Percentiles rank a stretch among this genome's conserved stretches.
Evolutionary conservation across 2,329 filamentous ascomycete species (phyloP).

Genomic region (Fonsecaea nubica): DNA sequence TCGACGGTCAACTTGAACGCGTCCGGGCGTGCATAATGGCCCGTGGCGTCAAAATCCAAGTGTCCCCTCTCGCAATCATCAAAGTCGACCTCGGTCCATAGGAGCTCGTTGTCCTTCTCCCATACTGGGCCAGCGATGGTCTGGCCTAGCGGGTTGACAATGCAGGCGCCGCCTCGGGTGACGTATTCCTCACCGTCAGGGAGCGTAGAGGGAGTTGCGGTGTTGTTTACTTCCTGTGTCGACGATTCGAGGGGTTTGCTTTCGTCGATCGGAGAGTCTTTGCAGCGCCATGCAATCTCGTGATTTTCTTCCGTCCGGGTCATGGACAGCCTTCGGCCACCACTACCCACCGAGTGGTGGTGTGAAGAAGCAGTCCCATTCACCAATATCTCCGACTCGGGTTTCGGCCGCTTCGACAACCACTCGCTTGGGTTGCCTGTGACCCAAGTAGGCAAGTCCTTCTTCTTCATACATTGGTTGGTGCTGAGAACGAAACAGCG

Average conservation of each 20-base stretch:
- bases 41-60: slow-evolving; percentile 81
- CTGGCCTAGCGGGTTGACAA: slow-evolving; percentile 80
- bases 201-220: neutral
- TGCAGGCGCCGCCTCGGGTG: slow-evolving; percentile 79
- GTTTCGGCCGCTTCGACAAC: slow-evolving; percentile 5
- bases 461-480: slow-evolving; percentile 76
- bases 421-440: slow-evolving; percentile 40
- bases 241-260: slow-evolving; percentile 2
- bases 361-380: slow-evolving; percentile 13
- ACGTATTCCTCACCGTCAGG: slow-evolving; percentile 56
- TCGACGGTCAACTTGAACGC: slow-evolving; percentile 66
- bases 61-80: slow-evolving; percentile 84
- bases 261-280: slow-evolving; percentile 37
- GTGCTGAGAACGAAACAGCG: slow-evolving; percentile 83
- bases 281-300: slow-evolving; percentile 55
- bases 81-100: slow-evolving; percentile 79
- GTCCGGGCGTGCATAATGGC: slow-evolving; percentile 80
- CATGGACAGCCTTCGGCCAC: slow-evolving; percentile 40
- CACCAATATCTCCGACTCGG: slow-evolving; percentile 10
- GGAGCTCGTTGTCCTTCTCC: slow-evolving; percentile 73
- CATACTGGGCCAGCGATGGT: slow-evolving; percentile 81
- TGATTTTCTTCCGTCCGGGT: slow-evolving; percentile 50
- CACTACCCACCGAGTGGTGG: slow-evolving; percentile 6
- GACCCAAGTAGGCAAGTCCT: slow-evolving; percentile 66
- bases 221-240: neutral